Percentiles rank a stretch among this genome's conserved stretches.
Evolutionary conservation across 805 yeast genomes (phyloP).

Genomic region (Ogataea methylovora): DNA sequence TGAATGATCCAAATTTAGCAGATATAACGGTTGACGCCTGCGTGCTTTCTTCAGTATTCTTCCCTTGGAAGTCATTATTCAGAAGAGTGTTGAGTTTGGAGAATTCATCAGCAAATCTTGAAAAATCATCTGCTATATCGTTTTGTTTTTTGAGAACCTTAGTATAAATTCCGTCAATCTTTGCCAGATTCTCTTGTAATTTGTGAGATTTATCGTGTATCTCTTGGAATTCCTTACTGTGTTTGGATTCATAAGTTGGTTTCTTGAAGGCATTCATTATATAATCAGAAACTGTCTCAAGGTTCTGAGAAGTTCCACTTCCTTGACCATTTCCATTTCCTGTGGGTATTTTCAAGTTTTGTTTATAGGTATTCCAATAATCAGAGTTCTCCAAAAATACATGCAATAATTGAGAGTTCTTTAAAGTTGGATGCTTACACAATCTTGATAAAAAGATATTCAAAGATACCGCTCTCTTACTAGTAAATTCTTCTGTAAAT

Average conservation of each 20-base stretch:
- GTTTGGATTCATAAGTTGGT: slow-evolving; percentile 44
- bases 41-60: slow-evolving; percentile 14
- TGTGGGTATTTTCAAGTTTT: slow-evolving; percentile 37
- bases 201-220: slow-evolving; percentile 78
- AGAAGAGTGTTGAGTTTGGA: slow-evolving; percentile 45
- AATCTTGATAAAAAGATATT: slow-evolving; percentile 69
- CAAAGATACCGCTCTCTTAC: slow-evolving; percentile 72
- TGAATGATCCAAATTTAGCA: slow-evolving; percentile 17
- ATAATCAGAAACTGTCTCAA: slow-evolving; percentile 82
- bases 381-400: slow-evolving; percentile 59
- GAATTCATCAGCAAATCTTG: slow-evolving; percentile 63
- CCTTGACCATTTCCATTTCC: slow-evolving; percentile 7
- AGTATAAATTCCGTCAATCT: slow-evolving; percentile 71
- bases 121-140: slow-evolving; percentile 67
- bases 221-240: slow-evolving; percentile 70
- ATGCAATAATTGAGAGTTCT: slow-evolving; percentile 61
- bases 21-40: slow-evolving; percentile 31
- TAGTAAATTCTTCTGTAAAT: slow-evolving; percentile 77
- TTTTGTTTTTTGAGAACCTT: slow-evolving; percentile 66
- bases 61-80: slow-evolving; percentile 26
- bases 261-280: slow-evolving; percentile 92
- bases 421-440: slow-evolving; percentile 64
- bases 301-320: slow-evolving; percentile 19
- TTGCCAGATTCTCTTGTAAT: slow-evolving; percentile 72
- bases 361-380: slow-evolving; percentile 67